Evolutionary conservation across 1,139 yeast genomes (phyloP).

Genomic region (Torulaspora globosa): DNA sequence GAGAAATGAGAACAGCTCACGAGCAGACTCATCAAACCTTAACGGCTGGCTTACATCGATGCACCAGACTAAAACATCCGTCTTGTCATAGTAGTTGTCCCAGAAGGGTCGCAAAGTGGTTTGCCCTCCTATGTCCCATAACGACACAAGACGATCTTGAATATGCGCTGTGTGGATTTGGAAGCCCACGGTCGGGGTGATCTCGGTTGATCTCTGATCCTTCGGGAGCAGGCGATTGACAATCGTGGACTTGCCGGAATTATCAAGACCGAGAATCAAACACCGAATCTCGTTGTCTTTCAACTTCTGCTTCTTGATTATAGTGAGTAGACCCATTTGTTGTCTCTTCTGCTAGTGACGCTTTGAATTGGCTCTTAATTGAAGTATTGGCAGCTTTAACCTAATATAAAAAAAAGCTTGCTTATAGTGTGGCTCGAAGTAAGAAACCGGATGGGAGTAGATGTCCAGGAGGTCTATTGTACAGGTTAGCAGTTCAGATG

Average conservation of each 20-base stretch:
- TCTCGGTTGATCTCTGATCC: conserved; percentile 34
- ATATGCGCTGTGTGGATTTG: conserved; percentile 47
- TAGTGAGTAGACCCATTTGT: conserved; percentile 78
- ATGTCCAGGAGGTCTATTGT: conserved; percentile 21
- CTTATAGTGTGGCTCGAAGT: background rate
- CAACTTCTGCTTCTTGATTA: conserved; percentile 74
- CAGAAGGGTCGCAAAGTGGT: conserved; percentile 73
- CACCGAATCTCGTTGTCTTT: conserved; percentile 77
- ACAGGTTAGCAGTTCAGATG: conserved; percentile 14
- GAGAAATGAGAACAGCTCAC: conserved; percentile 56
- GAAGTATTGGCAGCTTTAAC: too few species aligned
- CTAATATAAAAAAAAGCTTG: background rate
- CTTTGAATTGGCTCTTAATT: too few species aligned
- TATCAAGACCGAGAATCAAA: conserved; percentile 77
- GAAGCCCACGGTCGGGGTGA: conserved; percentile 66
- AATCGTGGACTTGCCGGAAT: conserved; percentile 83
- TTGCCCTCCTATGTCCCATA: conserved; percentile 93
- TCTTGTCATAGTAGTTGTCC: conserved; percentile 85
- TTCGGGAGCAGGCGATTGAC: conserved; percentile 49
- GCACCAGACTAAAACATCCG: conserved; percentile 90
- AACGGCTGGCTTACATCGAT: conserved; percentile 64
- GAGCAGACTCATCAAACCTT: conserved; percentile 59
- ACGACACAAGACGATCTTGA: conserved; percentile 37
- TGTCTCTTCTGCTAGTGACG: background rate
- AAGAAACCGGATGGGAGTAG: background rate